These are phyloP conservation scores for Usnea hakonensis DNA, from an alignment of 495 filamentous ascomycete species.

Conservation along the genomic window DNA sequence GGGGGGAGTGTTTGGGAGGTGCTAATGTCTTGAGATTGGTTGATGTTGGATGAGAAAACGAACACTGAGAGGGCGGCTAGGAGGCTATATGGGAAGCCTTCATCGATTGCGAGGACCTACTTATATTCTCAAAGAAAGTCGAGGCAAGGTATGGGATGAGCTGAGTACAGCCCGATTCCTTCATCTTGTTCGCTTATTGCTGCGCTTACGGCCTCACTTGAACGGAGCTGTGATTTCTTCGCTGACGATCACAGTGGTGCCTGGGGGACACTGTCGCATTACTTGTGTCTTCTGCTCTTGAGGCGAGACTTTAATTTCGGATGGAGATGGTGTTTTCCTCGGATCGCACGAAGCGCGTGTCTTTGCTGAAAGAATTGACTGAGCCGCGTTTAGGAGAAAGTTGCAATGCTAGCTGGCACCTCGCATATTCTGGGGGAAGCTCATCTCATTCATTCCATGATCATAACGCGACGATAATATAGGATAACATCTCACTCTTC, in stretches of 20 bases:
- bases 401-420: too few relatives aligned
- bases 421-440: too few relatives aligned
- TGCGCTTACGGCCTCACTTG: not conserved
- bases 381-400: too few relatives aligned
- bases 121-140: not conserved
- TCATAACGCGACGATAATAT: too few relatives aligned
- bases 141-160: not conserved
- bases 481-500: too few relatives aligned
- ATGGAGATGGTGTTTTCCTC: too few relatives aligned
- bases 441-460: too few relatives aligned
- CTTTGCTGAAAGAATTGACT: too few relatives aligned
- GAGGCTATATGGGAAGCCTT: not conserved
- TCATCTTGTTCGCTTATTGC: not conserved
- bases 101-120: not conserved
- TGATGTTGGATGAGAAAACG: not conserved
- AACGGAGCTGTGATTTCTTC: not conserved
- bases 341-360: too few relatives aligned
- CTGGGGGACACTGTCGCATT: too few relatives aligned
- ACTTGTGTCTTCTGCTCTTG: too few relatives aligned
- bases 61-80: not conserved
- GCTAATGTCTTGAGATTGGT: not conserved
- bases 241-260: not conserved
- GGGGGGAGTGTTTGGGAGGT: not conserved
- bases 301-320: too few relatives aligned
- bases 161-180: not conserved